phyloP scores from a whole-genome alignment of 768 basidiomycete species.

The Hebeloma cylindrosporum region DNA sequence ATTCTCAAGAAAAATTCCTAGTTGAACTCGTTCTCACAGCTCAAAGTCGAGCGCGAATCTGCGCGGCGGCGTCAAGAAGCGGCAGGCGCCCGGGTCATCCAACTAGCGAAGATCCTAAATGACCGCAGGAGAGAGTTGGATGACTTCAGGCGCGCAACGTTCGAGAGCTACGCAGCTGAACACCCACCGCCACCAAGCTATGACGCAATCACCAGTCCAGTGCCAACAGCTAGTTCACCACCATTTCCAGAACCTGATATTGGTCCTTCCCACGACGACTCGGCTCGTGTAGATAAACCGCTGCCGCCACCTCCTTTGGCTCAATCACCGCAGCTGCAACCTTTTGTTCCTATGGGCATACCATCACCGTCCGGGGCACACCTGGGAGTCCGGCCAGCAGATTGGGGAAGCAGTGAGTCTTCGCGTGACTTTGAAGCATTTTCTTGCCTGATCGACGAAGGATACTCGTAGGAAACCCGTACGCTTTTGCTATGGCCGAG shows the following conservation, averaged over 20 bases:
- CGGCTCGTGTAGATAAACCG: conserved; percentile 6
- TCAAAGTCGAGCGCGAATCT: conserved; percentile 29
- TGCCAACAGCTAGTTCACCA: conserved; percentile 3
- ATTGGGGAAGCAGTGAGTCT: conserved; percentile 35
- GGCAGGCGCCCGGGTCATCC: conserved; percentile 28
- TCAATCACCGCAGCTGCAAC: neutral
- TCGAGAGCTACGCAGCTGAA: conserved; percentile 31
- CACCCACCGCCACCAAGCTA: conserved; percentile 33
- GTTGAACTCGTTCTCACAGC: neutral
- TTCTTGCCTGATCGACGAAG: conserved; percentile 10
- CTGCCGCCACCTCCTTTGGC: neutral
- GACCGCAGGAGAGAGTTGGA: conserved; percentile 27
- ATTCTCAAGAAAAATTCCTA: too few relatives aligned
- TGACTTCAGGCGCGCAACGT: conserved; percentile 33
- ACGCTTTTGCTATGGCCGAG: conserved; percentile 34
- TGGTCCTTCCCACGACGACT: neutral
- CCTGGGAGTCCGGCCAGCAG: conserved; percentile 7
- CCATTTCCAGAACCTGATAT: conserved; percentile 4
- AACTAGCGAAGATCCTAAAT: conserved; percentile 28
- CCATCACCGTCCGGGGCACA: neutral
- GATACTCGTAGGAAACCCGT: conserved; percentile 35
- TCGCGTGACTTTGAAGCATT: neutral
- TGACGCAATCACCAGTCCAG: conserved; percentile 19
- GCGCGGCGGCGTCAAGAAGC: conserved; percentile 30
- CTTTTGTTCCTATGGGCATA: neutral